These are phyloP conservation scores for Neonectria sp. DNA, from an alignment of 2,329 filamentous ascomycete genomes.

Conservation along the genomic window DNA sequence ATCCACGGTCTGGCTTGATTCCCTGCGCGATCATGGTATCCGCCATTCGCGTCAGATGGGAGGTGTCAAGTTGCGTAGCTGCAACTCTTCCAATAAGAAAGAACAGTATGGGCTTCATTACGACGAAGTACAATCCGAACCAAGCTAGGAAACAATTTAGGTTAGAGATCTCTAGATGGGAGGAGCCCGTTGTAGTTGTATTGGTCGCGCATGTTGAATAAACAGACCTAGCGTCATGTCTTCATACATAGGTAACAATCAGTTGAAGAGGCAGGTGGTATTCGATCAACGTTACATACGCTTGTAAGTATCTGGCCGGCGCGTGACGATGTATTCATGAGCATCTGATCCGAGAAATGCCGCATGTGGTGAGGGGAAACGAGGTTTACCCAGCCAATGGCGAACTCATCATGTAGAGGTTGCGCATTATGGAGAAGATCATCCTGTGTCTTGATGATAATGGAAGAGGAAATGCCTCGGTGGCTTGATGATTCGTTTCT, in stretches of 20 bases:
- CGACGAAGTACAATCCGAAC: rapidly evolving
- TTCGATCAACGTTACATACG: background rate
- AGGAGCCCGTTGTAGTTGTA: background rate
- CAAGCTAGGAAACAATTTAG: background rate
- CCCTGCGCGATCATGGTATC: constrained; percentile 62
- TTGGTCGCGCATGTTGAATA: background rate
- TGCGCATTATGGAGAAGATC: background rate
- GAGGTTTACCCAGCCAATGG: background rate
- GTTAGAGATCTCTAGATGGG: background rate
- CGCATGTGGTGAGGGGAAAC: background rate
- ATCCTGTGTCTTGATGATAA: background rate
- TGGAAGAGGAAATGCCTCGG: background rate
- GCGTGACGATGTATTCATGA: background rate
- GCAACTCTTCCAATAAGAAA: background rate
- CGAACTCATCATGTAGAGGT: background rate
- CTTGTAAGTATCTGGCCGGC: background rate
- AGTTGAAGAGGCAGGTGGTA: constrained; percentile 17
- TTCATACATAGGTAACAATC: background rate
- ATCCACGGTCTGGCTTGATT: constrained; percentile 56
- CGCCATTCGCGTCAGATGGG: constrained; percentile 53
- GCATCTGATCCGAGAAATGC: background rate
- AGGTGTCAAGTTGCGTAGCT: background rate
- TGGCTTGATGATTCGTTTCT: background rate
- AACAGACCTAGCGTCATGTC: background rate
- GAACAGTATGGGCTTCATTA: rapidly evolving